Evolutionary conservation across 345 rosid genomes (phyloP), one percentile per base, ranked within the genome.

Genomic region (Aurinia saxatilis): DNA sequence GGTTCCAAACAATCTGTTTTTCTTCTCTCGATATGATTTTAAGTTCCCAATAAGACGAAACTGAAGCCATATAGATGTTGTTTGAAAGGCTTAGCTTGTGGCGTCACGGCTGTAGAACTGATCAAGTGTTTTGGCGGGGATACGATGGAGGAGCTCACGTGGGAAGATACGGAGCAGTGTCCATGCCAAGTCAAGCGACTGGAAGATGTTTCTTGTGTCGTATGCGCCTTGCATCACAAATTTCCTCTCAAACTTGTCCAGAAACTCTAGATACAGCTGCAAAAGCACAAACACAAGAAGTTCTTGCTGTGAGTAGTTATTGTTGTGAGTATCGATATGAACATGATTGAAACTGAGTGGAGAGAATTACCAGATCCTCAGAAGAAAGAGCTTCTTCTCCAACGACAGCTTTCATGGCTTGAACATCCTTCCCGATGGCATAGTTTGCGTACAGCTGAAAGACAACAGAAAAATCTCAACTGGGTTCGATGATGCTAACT

Each of bases 371-470:
- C 99, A 93, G 77, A 67, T 93, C 99, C 79, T 93, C 99, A 5
- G 97, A 88, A 59, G 99, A 93, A 72, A 93, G 96, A 17, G 99
- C 99, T 86, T 93, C 99, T 72, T 90, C 99, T 87, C 99, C 99
- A 16, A 95, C 99, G 51, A 95, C 99, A 72, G 97, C 97, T 77
- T 95, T 95, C 99, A 95, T 95, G 44, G 99, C 99, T 71, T 95
- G 97, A 18, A 95, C 99, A 77, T 95, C 99, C 75, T 95, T 95
- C 46, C 99, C 99, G 64, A 90, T 95, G n/a, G 97, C 99, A 82
- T 95, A 95, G 66, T 95, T 95, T 65, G 99, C 99, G 62, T 95
- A 95, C 10, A 95, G 78, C 97, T 93, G 63, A 21, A 31, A 41
- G 9, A 30, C 7, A 27, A 30, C 12, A 30, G 15, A 30, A 54